These are phyloP conservation scores for Eucalyptus grandis DNA, from an alignment of 345 rosid species.

Conservation along the genomic window DNA sequence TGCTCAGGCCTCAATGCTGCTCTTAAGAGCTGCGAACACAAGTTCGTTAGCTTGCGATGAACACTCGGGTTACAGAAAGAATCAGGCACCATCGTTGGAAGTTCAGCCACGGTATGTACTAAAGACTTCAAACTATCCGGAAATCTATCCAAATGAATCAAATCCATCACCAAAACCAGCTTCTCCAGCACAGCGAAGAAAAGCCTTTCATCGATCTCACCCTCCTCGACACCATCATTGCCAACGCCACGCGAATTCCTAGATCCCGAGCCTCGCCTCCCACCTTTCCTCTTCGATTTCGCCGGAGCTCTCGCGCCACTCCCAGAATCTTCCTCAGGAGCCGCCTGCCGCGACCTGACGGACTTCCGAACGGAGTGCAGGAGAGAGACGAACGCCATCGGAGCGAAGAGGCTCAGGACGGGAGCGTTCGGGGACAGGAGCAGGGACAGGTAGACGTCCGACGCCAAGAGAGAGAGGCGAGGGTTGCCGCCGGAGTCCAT, in stretches of 20 bases:
- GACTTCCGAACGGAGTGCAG: slow-evolving; percentile 65
- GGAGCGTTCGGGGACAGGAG: slow-evolving; percentile 60
- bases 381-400: slow-evolving; percentile 56
- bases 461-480: slow-evolving; percentile 33
- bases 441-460: slow-evolving; percentile 47
- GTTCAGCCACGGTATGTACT: slow-evolving; percentile 54
- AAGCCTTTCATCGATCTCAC: slow-evolving; percentile 23
- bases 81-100: slow-evolving; percentile 38
- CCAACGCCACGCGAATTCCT: not conserved
- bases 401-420: slow-evolving; percentile 70
- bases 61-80: slow-evolving; percentile 2
- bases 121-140: slow-evolving; percentile 70
- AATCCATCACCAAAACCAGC: slow-evolving; percentile 38
- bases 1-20: slow-evolving; percentile 49
- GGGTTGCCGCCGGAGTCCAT: slow-evolving; percentile 39
- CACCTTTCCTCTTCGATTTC: not conserved
- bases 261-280: not conserved
- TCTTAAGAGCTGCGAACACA: slow-evolving; percentile 41
- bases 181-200: slow-evolving; percentile 31
- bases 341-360: slow-evolving; percentile 24
- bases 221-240: slow-evolving; percentile 12
- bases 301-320: not conserved
- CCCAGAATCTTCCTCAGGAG: not conserved
- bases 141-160: slow-evolving; percentile 71
- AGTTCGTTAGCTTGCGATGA: slow-evolving; percentile 25